Percentiles rank a stretch among this genome's conserved stretches.
phyloP scores from a whole-genome alignment of 2,329 filamentous ascomycete genomes.

The Neocucurbitaria cava region DNA sequence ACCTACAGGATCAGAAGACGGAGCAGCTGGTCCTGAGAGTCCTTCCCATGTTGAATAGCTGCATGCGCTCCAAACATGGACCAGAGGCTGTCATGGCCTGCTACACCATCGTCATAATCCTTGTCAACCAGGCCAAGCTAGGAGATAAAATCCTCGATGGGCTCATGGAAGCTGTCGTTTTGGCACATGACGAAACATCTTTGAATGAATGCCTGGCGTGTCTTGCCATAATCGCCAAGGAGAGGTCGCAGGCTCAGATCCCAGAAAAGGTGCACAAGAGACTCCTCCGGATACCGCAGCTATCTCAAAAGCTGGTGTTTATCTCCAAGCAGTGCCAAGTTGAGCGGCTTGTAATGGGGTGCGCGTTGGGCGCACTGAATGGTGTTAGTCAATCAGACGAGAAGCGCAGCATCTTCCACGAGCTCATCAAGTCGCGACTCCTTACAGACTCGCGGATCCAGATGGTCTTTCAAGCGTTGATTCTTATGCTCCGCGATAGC shows the following conservation, averaged over 20 bases:
- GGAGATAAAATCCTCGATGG: constrained; percentile 81
- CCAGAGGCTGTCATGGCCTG: constrained; percentile 83
- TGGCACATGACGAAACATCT: constrained; percentile 78
- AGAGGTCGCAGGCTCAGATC: constrained; percentile 73
- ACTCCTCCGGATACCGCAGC: constrained; percentile 67
- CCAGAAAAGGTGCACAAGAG: constrained; percentile 74
- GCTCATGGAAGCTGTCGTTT: constrained; percentile 86
- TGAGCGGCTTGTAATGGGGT: constrained; percentile 74
- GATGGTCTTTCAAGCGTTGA: constrained; percentile 70
- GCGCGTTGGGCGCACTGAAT: constrained; percentile 61
- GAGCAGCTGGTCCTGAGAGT: constrained; percentile 76
- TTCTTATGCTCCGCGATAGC: constrained; percentile 57
- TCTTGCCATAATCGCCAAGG: constrained; percentile 80
- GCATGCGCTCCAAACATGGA: constrained; percentile 75
- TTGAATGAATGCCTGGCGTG: constrained; percentile 77
- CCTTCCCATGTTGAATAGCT: constrained; percentile 75
- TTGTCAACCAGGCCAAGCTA: constrained; percentile 82
- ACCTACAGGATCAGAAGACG: constrained; percentile 79
- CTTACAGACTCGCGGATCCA: constrained; percentile 68
- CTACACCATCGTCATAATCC: constrained; percentile 88
- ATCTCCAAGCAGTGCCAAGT: constrained; percentile 71
- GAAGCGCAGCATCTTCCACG: constrained; percentile 59
- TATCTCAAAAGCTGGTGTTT: constrained; percentile 66
- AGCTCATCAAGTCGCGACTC: constrained; percentile 65
- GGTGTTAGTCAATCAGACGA: constrained; percentile 25